phyloP scores from a whole-genome alignment of 768 basidiomycete species.

The Rhodotorula paludigena region DNA sequence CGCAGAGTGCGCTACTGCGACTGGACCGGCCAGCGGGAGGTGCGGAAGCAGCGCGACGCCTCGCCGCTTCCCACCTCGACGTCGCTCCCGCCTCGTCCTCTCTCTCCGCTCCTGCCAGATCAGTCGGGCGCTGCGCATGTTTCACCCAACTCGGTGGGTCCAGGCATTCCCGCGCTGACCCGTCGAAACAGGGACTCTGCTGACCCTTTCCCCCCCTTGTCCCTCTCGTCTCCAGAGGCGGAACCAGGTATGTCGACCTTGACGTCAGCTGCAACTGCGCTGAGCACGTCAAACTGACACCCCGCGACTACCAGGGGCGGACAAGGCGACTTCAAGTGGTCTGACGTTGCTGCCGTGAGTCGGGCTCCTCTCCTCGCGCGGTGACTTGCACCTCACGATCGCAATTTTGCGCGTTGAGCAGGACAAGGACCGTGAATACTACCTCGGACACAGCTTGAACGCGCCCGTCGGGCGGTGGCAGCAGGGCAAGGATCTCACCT shows the following conservation, averaged over 20 bases:
- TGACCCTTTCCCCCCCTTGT: not conserved
- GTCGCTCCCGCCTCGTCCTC: no score
- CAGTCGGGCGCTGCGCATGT: no score
- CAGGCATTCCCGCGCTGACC: not conserved
- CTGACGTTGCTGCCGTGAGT: constrained; percentile 32
- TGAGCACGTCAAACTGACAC: constrained; percentile 2
- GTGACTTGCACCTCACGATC: no score
- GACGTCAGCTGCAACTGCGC: accelerated
- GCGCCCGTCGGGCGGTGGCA: constrained; percentile 63
- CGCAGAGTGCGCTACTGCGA: no score
- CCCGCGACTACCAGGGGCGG: constrained; percentile 9
- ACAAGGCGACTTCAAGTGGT: constrained; percentile 40
- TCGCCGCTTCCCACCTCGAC: no score
- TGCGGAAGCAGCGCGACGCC: no score
- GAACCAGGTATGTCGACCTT: constrained; percentile 18
- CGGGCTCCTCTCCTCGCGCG: not conserved
- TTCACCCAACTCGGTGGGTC: constrained; percentile 27
- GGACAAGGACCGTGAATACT: constrained; percentile 59
- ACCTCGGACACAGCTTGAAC: constrained; percentile 78
- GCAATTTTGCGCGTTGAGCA: no score
- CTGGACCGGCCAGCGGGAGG: no score
- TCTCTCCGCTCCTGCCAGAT: no score
- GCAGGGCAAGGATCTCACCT: constrained; percentile 93
- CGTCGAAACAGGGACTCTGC: not conserved
- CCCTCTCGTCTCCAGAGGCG: constrained; percentile 16